A percentile compares a stretch with the other conserved stretches of the same genome.
phyloP scores from a whole-genome alignment of 2,329 filamentous ascomycete species.

The Verticillium albo-atrum region DNA sequence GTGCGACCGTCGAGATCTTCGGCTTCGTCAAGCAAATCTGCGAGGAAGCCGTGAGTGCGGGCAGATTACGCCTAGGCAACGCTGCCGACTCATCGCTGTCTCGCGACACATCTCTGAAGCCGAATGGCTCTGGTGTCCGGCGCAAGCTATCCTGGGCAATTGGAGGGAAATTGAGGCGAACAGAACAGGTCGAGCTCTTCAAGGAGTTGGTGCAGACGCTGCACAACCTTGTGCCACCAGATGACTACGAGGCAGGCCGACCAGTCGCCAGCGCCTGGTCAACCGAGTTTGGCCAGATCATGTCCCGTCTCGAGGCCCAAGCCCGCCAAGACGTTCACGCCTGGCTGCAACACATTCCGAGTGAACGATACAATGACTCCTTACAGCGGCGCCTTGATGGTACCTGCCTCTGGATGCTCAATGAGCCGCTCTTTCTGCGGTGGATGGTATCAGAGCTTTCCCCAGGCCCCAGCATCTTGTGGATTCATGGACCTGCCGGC shows the following conservation, averaged over 20 bases:
- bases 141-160: slow-evolving; percentile 8
- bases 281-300: background rate
- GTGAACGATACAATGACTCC: slow-evolving; percentile 13
- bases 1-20: no score
- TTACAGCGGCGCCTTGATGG: slow-evolving; percentile 11
- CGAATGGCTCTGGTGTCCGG: no score
- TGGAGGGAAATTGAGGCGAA: slow-evolving; percentile 5
- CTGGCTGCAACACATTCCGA: slow-evolving; percentile 10
- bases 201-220: slow-evolving; percentile 5
- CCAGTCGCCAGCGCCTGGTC: background rate
- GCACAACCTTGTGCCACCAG: slow-evolving; percentile 5
- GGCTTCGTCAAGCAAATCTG: no score
- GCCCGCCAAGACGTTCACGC: slow-evolving; percentile 7
- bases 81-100: no score
- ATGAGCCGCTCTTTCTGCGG: slow-evolving; percentile 2
- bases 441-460: slow-evolving; percentile 9
- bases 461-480: slow-evolving; percentile 13
- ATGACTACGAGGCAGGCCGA: background rate
- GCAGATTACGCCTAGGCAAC: no score
- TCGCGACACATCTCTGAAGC: no score
- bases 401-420: slow-evolving; percentile 23
- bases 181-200: slow-evolving; percentile 6
- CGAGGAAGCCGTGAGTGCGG: no score
- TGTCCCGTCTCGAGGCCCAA: background rate
- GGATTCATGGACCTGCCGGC: slow-evolving; percentile 24